Base-by-base conservation (phyloP, 2,329 filamentous ascomycete species). In the Spiromastix sp. region DNA sequence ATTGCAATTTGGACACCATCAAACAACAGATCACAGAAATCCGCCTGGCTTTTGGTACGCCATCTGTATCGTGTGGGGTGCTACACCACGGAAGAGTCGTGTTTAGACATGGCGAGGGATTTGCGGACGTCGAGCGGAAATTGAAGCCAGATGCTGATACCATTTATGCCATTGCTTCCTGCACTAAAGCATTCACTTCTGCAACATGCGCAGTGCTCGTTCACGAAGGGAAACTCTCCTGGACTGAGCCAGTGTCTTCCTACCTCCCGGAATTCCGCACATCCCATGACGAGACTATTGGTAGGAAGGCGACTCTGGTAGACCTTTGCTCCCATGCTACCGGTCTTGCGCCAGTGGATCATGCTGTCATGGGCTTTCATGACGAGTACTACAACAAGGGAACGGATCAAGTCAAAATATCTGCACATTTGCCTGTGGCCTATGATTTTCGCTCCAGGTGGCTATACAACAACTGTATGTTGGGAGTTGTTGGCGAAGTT, bases 161-260 rank as follows among this genome's bases (percentile, higher is more conserved):
- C 6, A 48, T 51, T 3, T 53, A 50, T 38, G 42, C 43, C 12
- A 39, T 51, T 10, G 46, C 42, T 9, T 52, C 54, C 8, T 34
- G 51, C 18, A 49, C 48, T 13, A 56, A 55, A 34, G 46, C 45
- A 25, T 42, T 55, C 29, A 48, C 46, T 3, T 42, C 50, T 7
- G 43, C 52, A 9, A 42, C 43, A 3, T 27, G 50, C 7, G 51
- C 40, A 5, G 44, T 49, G 18, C 45, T 56, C 13, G 52, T 55
- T 12, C 39, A 47, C 9, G 44, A 44, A 20, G 43, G 43, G 11
- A 47, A 47, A 18, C 30, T 52, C 2, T 17, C 25, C 4, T 55
- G 50, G 50, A 38, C 39, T 13, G 47, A 44, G 5, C 43, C 22
- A 8, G 34, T 55, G 8, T 33, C 38, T 11, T 39, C 48, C 18